Conservation (phyloP, 2,329 filamentous ascomycete genomes). For the Orbilia blumenaviensis region DNA sequence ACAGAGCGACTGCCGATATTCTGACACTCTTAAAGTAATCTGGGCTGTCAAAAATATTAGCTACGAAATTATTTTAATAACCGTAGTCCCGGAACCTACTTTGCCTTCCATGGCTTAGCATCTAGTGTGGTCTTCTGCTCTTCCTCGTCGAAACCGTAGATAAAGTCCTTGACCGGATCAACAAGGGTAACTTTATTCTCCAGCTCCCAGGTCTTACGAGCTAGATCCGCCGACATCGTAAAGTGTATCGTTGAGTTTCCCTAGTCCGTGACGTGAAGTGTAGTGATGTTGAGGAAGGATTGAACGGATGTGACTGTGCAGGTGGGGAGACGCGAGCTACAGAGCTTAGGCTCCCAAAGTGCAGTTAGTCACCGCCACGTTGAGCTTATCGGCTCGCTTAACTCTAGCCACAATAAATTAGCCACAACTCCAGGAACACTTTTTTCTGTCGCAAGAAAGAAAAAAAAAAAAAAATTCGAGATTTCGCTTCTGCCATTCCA, state of each 20-base stretch:
- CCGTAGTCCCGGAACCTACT: slow-evolving; percentile 7
- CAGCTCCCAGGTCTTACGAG: slow-evolving; percentile 71
- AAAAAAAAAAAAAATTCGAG: slow-evolving; percentile 49
- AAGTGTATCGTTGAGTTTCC: background rate
- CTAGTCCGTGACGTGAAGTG: background rate
- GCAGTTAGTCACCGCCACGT: slow-evolving; percentile 31
- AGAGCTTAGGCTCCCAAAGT: slow-evolving; percentile 43
- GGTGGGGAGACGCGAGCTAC: slow-evolving; percentile 53
- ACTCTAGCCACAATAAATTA: slow-evolving; percentile 59
- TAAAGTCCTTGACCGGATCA: slow-evolving; percentile 85
- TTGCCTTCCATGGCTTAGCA: slow-evolving; percentile 41
- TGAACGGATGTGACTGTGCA: slow-evolving; percentile 27
- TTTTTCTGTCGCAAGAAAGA: slow-evolving; percentile 55
- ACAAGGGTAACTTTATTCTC: slow-evolving; percentile 86
- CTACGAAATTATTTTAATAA: background rate
- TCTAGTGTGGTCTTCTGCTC: slow-evolving; percentile 73
- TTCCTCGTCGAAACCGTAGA: slow-evolving; percentile 81
- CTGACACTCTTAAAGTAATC: slow-evolving; percentile 93
- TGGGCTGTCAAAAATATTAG: slow-evolving; percentile 67
- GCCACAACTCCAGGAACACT: slow-evolving; percentile 66
- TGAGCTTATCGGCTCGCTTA: slow-evolving; percentile 29
- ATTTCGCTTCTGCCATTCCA: slow-evolving; percentile 28
- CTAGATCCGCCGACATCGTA: slow-evolving; percentile 45
- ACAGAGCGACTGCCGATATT: slow-evolving; percentile 88
- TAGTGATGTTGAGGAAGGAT: slow-evolving; percentile 23